Percentiles rank a stretch among this genome's conserved stretches.
Evolutionary conservation across 2,329 filamentous ascomycete species (phyloP).

Genomic region (Paecilomyces fulvus): DNA sequence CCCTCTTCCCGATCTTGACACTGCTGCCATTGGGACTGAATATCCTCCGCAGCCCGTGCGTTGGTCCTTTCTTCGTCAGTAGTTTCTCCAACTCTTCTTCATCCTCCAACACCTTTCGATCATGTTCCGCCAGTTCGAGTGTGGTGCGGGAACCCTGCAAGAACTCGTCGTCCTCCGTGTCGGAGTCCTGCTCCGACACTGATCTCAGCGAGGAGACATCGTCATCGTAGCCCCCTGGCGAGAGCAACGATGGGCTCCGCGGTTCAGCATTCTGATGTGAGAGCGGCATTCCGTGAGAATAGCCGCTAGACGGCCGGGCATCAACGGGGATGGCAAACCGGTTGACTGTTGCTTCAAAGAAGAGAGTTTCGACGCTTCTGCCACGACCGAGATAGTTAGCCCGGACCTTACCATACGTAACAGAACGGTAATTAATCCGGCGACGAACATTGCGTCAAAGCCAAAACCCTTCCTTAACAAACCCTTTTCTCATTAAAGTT

Average conservation of each 20-base stretch:
- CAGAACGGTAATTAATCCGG: background rate
- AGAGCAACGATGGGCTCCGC: conserved; percentile 45
- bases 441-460: background rate
- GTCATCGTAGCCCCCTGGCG: conserved; percentile 57
- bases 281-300: background rate
- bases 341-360: background rate
- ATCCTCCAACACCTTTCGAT: conserved; percentile 62
- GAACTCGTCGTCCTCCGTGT: conserved; percentile 67
- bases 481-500: no score
- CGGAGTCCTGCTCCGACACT: conserved; percentile 59
- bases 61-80: conserved; percentile 31
- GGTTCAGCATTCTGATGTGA: conserved; percentile 12
- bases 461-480: no score
- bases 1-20: conserved; percentile 41
- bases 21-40: conserved; percentile 38
- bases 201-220: conserved; percentile 60
- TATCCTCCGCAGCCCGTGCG: conserved; percentile 30
- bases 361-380: background rate
- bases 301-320: background rate
- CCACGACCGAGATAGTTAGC: background rate
- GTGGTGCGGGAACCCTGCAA: conserved; percentile 58
- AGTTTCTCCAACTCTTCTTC: conserved; percentile 55
- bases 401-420: background rate
- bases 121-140: conserved; percentile 60
- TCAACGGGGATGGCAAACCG: background rate